Conservation (phyloP, 192 early-diverging fungal species). For the Lunasporangiospora selenospora region DNA sequence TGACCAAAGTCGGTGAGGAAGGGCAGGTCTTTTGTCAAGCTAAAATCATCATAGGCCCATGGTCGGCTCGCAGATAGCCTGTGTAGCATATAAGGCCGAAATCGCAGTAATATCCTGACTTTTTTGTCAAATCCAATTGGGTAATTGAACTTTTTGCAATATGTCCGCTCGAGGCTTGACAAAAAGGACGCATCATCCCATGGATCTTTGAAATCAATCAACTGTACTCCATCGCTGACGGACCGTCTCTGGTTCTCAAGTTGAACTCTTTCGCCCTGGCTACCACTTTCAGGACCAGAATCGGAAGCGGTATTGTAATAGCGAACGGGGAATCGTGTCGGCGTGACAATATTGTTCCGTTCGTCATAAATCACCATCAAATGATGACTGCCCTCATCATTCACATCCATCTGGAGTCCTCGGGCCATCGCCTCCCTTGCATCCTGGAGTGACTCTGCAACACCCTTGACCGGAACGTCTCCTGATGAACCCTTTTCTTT, state of each 20-base stretch:
- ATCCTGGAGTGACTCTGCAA: too few relatives aligned
- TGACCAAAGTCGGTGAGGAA: conserved; percentile 32
- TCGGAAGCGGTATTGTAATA: too few relatives aligned
- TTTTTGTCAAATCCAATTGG: conserved; percentile 19
- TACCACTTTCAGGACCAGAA: too few relatives aligned
- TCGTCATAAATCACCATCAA: conserved; percentile 20
- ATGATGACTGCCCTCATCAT: conserved; percentile 1
- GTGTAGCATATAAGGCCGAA: conserved; percentile 32
- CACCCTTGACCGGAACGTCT: too few relatives aligned
- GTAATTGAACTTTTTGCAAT: conserved; percentile 9
- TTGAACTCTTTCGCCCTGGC: too few relatives aligned
- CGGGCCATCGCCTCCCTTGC: too few relatives aligned
- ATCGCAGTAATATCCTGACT: conserved; percentile 6
- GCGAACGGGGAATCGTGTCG: too few relatives aligned
- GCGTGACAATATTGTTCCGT: conserved; percentile 13
- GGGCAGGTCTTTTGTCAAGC: conserved; percentile 13
- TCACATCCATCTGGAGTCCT: not conserved
- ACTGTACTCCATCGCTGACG: too few relatives aligned
- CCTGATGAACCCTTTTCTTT: too few relatives aligned
- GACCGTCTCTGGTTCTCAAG: too few relatives aligned
- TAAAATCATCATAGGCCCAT: conserved; percentile 23
- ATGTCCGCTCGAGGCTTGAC: conserved; percentile 1
- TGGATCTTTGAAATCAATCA: conserved; percentile 18
- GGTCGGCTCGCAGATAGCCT: not conserved
- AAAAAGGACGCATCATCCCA: conserved; percentile 24